Base-by-base conservation (phyloP, 306 rosid genomes). In the Lotus japonicus region DNA sequence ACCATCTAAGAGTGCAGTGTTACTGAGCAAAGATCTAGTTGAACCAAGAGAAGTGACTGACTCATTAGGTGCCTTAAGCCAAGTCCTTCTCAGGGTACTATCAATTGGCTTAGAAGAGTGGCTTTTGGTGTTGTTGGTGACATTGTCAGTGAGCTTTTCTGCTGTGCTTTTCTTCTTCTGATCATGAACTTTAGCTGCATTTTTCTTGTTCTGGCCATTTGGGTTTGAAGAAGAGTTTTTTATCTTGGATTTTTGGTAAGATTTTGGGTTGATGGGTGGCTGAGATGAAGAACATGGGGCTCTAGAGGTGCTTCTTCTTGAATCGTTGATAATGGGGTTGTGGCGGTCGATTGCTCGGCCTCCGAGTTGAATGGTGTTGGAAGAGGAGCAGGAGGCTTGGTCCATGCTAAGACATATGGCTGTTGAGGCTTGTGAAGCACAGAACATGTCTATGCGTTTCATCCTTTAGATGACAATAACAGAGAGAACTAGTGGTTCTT, bases 321-420 rank as follows among this genome's bases (percentile, higher is more conserved):
- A 77, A 64, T 88, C 92, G 16, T 66, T 73, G 82, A 94, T 94
- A 35, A 94, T 85, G 31, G 99, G 99, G 50, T 94, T 94, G 85
- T 86, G 89, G 79, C 99, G 97, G 70, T 94, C 99, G 39, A 94
- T 86, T 70, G 85, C 83, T 69, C 85, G 31, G 63, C 95, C 91
- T 19, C 99, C 99, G 0, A 88, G 96, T 66, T 86, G 87, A 69
- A 84, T 77, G 54, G 77, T 16, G 33, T 80, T 73, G 49, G 92
- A 79, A 49, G 98, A 84, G 8, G 91, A 92, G 9, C 91, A 86
- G 4, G 84, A 77, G 7, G 89, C 85, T 81, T 82, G 84, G 19
- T 94, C 97, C 98, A 85, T 85, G 85, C 86, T 86, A 9, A 57
- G 69, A 53, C 96, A 90, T 73, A 90, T 86, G 58, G 95, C 88